These are phyloP conservation scores for Scytalidium lignicola DNA, from an alignment of 2,329 filamentous ascomycete genomes.

Conservation along the genomic window DNA sequence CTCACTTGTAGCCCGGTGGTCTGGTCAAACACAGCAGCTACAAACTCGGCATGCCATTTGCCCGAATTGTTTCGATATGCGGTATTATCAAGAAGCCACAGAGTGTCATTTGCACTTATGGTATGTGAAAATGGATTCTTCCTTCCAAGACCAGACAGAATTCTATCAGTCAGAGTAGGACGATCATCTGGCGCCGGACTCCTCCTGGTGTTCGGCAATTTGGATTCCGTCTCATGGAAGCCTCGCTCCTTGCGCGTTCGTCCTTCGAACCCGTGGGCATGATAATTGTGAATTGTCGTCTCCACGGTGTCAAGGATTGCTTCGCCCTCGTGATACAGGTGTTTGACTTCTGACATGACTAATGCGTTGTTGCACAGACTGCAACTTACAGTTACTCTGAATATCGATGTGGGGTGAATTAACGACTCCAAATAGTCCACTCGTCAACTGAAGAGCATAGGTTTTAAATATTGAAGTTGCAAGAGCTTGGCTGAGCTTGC, in stretches of 20 bases:
- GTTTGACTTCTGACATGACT: background rate
- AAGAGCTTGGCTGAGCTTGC: too few relatives aligned
- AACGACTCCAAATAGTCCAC: too few relatives aligned
- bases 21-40: slow-evolving; percentile 75
- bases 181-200: slow-evolving; percentile 20
- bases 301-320: background rate
- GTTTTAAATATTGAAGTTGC: too few relatives aligned
- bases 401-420: too few relatives aligned
- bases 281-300: background rate
- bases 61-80: slow-evolving; percentile 57
- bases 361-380: background rate
- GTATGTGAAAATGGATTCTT: slow-evolving; percentile 53
- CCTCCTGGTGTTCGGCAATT: slow-evolving; percentile 34
- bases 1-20: slow-evolving; percentile 62
- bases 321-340: background rate
- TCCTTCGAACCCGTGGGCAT: slow-evolving; percentile 40
- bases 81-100: slow-evolving; percentile 90
- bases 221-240: slow-evolving; percentile 46
- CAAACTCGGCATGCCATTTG: slow-evolving; percentile 75
- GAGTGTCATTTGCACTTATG: slow-evolving; percentile 57
- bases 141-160: slow-evolving; percentile 46
- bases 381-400: too few relatives aligned
- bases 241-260: slow-evolving; percentile 43
- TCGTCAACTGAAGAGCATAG: too few relatives aligned
- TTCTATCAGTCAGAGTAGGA: slow-evolving; percentile 21